A percentile compares a stretch with the other conserved stretches of the same genome.
phyloP scores from a whole-genome alignment of 169 alveolate genomes.

The Cardiosporidium cionae region DNA sequence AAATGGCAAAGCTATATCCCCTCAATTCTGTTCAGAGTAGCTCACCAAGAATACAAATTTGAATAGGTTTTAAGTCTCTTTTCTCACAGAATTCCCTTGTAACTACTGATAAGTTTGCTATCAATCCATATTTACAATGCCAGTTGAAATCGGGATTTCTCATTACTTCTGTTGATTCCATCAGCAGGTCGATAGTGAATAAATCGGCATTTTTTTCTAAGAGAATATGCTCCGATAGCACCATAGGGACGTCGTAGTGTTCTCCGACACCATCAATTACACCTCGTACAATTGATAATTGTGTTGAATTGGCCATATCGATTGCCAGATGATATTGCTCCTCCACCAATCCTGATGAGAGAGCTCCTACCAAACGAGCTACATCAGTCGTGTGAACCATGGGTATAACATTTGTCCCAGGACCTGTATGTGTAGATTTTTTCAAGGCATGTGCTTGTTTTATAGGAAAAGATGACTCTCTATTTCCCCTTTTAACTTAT shows the following conservation, averaged over 20 bases:
- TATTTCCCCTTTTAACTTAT: background rate
- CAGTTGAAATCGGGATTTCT: slow-evolving; percentile 7
- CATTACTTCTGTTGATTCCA: slow-evolving; percentile 1
- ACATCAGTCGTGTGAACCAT: slow-evolving; percentile 73
- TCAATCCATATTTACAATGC: slow-evolving; percentile 8
- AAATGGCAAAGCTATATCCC: too few relatives aligned
- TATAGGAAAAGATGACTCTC: background rate
- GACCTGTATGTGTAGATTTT: slow-evolving; percentile 42
- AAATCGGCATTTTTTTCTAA: slow-evolving; percentile 22
- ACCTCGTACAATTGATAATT: slow-evolving; percentile 52
- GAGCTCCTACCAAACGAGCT: slow-evolving; percentile 52
- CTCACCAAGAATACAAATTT: slow-evolving; percentile 32
- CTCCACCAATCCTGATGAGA: slow-evolving; percentile 54
- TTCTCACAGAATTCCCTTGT: slow-evolving; percentile 65
- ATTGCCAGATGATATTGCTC: slow-evolving; percentile 67
- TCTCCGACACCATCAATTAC: slow-evolving; percentile 71
- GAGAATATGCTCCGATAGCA: slow-evolving; percentile 17
- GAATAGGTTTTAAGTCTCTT: slow-evolving; percentile 59
- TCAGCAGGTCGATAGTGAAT: slow-evolving; percentile 53
- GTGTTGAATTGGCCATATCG: slow-evolving; percentile 65
- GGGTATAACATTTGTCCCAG: slow-evolving; percentile 74
- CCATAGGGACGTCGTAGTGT: slow-evolving; percentile 47
- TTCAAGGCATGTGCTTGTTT: slow-evolving; percentile 23
- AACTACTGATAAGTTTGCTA: slow-evolving; percentile 47
- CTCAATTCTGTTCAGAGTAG: background rate